phyloP scores from a whole-genome alignment of 2,329 filamentous ascomycete species.

The Ophiostoma sp. region DNA sequence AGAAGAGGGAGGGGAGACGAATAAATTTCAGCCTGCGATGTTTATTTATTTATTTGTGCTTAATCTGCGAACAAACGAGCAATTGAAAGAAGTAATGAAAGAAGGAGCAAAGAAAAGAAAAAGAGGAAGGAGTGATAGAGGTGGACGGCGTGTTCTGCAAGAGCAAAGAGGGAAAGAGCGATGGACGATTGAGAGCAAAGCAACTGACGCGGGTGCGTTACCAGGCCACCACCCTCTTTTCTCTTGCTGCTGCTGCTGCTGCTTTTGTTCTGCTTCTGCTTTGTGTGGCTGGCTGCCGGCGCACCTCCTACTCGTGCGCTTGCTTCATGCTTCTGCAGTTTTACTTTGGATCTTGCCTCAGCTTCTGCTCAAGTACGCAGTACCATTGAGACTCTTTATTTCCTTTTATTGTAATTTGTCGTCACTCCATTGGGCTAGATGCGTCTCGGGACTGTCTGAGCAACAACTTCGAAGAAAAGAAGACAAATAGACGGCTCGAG shows the following conservation, averaged over 20 bases:
- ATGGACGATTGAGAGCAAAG: conserved; percentile 14
- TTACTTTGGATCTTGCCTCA: not conserved
- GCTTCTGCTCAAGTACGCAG: not conserved
- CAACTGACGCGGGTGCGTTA: conserved; percentile 11
- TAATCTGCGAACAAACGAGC: not conserved
- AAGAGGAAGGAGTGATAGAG: conserved; percentile 9
- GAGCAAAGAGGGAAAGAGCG: conserved; percentile 8
- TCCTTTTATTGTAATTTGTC: not conserved
- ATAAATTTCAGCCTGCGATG: not conserved
- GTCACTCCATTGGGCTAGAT: not conserved
- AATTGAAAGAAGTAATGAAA: not conserved
- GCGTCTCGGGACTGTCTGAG: conserved; percentile 8
- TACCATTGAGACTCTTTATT: not conserved
- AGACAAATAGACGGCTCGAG: not conserved
- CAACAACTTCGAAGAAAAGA: not conserved
- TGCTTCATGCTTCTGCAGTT: not conserved
- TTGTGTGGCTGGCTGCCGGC: conserved; percentile 3
- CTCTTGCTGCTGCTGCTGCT: not conserved
- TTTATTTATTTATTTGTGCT: not conserved
- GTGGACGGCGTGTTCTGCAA: not conserved
- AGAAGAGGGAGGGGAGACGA: not conserved
- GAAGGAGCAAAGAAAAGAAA: not conserved
- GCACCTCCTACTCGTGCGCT: not conserved
- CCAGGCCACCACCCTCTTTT: not conserved
- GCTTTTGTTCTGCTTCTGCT: not conserved